These are phyloP conservation scores for Boletus smithii DNA, from an alignment of 1,284 basidiomycete genomes.

Conservation along the genomic window DNA sequence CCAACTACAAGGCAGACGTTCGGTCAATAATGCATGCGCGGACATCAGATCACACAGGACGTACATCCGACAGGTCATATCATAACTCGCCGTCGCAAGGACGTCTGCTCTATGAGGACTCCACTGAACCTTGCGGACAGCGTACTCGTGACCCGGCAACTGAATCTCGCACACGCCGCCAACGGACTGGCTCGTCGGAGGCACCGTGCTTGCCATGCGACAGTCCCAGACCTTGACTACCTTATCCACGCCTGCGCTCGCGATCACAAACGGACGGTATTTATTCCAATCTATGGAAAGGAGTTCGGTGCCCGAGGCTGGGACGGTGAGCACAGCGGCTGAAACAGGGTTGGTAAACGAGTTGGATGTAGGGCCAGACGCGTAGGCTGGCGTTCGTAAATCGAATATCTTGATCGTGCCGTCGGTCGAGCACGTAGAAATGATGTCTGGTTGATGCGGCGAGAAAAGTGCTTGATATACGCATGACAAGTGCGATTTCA, in stretches of 20 bases:
- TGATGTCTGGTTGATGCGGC: slow-evolving; percentile 79
- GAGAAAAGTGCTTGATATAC: slow-evolving; percentile 91
- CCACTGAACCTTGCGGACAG: slow-evolving; percentile 79
- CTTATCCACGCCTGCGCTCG: slow-evolving; percentile 81
- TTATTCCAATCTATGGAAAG: slow-evolving; percentile 92
- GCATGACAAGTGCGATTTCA: slow-evolving; percentile 80
- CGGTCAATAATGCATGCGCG: slow-evolving; percentile 1
- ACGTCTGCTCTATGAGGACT: slow-evolving; percentile 72
- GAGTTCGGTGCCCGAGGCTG: slow-evolving; percentile 67
- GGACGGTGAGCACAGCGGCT: slow-evolving; percentile 64
- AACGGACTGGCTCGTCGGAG: slow-evolving; percentile 46
- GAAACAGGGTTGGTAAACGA: slow-evolving; percentile 61
- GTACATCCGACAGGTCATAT: slow-evolving; percentile 93
- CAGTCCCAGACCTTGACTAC: slow-evolving; percentile 82
- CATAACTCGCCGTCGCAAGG: slow-evolving; percentile 85
- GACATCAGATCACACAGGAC: slow-evolving; percentile 31
- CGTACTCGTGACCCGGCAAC: slow-evolving; percentile 77
- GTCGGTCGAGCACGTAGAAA: slow-evolving; percentile 85
- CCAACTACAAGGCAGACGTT: slow-evolving; percentile 47
- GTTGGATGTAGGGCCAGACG: slow-evolving; percentile 44
- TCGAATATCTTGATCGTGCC: slow-evolving; percentile 83
- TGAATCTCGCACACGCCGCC: slow-evolving; percentile 68
- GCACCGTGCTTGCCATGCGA: slow-evolving; percentile 64
- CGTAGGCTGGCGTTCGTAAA: slow-evolving; percentile 55
- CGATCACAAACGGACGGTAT: slow-evolving; percentile 76